Evolutionary conservation across 2,329 filamentous ascomycete species (phyloP).

Genomic region (Gliomastix tumulicola): DNA sequence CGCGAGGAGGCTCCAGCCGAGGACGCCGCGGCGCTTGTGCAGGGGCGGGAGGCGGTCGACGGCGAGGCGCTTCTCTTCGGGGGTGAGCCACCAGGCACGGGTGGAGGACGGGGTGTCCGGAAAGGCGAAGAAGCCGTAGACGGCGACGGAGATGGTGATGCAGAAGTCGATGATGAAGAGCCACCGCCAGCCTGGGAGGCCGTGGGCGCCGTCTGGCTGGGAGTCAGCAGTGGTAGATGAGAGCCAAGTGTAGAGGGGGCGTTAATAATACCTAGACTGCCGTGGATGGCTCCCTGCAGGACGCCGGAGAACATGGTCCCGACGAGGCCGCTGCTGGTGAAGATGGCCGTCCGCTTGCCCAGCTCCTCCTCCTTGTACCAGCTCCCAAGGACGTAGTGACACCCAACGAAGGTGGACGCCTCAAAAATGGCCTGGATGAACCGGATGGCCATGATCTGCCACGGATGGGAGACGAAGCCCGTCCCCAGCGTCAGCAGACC

Average conservation of each 20-base stretch:
- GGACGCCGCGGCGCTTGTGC: constrained; percentile 1
- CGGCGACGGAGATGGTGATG: constrained; percentile 18
- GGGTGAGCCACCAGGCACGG: constrained; percentile 6
- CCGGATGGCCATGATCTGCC: constrained; percentile 28
- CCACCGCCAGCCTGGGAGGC: constrained; percentile 33
- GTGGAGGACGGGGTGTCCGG: constrained; percentile 19
- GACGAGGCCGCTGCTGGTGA: constrained; percentile 52
- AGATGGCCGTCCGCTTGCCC: constrained; percentile 56
- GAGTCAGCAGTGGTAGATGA: constrained; percentile 4
- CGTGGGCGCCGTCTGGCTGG: constrained; percentile 28
- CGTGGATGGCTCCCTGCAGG: constrained; percentile 56
- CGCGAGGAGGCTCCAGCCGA: constrained; percentile 2
- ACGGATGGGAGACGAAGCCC: constrained; percentile 26
- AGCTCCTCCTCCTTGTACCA: constrained; percentile 58
- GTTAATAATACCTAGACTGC: constrained; percentile 10
- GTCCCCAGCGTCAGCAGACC: constrained; percentile 53
- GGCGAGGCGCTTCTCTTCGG: constrained; percentile 12
- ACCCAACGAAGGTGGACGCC: constrained; percentile 30
- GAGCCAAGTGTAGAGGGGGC: neutral
- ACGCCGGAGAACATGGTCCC: constrained; percentile 47
- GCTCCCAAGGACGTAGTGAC: constrained; percentile 34
- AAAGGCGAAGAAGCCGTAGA: constrained; percentile 19
- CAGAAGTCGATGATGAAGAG: constrained; percentile 35
- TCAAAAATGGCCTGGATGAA: constrained; percentile 30
- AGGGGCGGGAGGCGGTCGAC: constrained; percentile 6